Conservation (phyloP, 2,329 filamentous ascomycete genomes). For the Cadophora gregata region DNA sequence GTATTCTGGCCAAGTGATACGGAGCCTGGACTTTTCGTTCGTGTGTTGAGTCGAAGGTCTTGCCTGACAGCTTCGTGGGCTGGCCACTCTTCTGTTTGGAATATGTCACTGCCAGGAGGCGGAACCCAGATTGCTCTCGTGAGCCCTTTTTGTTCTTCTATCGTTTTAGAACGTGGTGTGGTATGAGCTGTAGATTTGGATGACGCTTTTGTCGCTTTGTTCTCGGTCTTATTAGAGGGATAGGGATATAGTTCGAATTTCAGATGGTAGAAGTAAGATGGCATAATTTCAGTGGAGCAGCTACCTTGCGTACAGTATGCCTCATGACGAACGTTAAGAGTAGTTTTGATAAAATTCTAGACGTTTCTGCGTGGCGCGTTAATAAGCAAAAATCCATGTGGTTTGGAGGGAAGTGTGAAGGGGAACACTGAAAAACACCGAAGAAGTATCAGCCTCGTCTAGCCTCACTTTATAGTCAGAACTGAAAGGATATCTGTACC, state of each 20-base stretch:
- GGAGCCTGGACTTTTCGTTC: background rate
- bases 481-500: too few species aligned
- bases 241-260: conserved; percentile 66
- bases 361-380: conserved; percentile 27
- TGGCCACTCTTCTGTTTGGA: conserved; percentile 37
- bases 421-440: background rate
- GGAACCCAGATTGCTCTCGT: conserved; percentile 56
- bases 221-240: conserved; percentile 37
- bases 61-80: conserved; percentile 28
- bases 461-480: conserved; percentile 1
- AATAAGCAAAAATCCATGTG: background rate
- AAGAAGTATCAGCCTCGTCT: background rate
- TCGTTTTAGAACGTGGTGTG: background rate
- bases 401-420: background rate
- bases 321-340: background rate
- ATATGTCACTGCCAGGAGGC: conserved; percentile 52
- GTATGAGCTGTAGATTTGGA: background rate
- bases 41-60: background rate
- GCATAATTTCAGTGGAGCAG: conserved; percentile 27
- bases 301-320: background rate
- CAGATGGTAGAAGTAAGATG: conserved; percentile 67
- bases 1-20: background rate
- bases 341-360: conserved; percentile 21
- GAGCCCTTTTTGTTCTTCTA: conserved; percentile 24
- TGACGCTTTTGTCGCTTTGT: background rate